A percentile compares a stretch with the other conserved stretches of the same genome.
Evolutionary conservation across 2,329 filamentous ascomycete genomes (phyloP).

Genomic region (Pseudogymnoascus verrucosus): DNA sequence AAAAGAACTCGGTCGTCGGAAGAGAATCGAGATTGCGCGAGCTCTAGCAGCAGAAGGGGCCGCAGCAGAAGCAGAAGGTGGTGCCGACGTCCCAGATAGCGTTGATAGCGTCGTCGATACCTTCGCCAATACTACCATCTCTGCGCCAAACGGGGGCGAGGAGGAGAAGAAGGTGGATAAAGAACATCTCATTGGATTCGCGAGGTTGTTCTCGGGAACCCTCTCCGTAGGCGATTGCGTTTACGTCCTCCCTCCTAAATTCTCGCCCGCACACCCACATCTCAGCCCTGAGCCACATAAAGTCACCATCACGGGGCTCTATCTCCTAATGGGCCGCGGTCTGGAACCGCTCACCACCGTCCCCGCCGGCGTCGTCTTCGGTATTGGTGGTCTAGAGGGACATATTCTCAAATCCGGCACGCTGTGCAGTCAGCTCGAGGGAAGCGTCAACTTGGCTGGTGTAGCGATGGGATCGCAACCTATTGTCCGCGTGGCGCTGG

Average conservation of each 20-base stretch:
- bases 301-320: slow-evolving; percentile 77
- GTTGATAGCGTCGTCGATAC: slow-evolving; percentile 42
- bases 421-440: slow-evolving; percentile 77
- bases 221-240: slow-evolving; percentile 83
- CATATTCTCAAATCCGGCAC: slow-evolving; percentile 95
- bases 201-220: slow-evolving; percentile 84
- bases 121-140: slow-evolving; percentile 46
- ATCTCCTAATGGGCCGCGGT: slow-evolving; percentile 90
- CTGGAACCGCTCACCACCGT: slow-evolving; percentile 77
- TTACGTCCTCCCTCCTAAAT: slow-evolving; percentile 89
- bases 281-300: slow-evolving; percentile 67
- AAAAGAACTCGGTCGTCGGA: slow-evolving; percentile 75
- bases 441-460: slow-evolving; percentile 83
- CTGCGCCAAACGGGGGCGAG: slow-evolving; percentile 44
- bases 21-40: slow-evolving; percentile 78
- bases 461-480: slow-evolving; percentile 74
- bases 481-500: slow-evolving; percentile 92
- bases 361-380: slow-evolving; percentile 90
- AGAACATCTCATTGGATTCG: slow-evolving; percentile 91
- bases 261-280: slow-evolving; percentile 71
- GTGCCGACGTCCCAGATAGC: slow-evolving; percentile 19
- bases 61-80: slow-evolving; percentile 13
- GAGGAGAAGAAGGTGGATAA: slow-evolving; percentile 58
- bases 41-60: slow-evolving; percentile 49
- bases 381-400: slow-evolving; percentile 84